A percentile compares a stretch with the other conserved stretches of the same genome.
These are phyloP conservation scores for Purshia tridentata DNA, from an alignment of 306 rosid species.

Conservation along the genomic window DNA sequence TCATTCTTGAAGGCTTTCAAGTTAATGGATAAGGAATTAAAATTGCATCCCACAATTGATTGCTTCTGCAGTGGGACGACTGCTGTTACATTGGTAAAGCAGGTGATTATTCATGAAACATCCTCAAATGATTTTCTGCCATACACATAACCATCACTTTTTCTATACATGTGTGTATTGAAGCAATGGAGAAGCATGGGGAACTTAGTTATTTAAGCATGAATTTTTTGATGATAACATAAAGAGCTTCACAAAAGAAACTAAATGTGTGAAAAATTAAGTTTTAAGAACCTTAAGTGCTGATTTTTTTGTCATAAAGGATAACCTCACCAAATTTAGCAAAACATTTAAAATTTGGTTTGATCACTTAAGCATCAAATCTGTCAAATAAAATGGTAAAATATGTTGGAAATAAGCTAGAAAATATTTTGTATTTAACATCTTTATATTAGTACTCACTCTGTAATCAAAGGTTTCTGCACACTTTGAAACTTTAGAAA, in stretches of 20 bases:
- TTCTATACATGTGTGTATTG: background rate
- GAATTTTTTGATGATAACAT: background rate
- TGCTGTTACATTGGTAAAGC: constrained; percentile 45
- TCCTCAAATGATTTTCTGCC: background rate
- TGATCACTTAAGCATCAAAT: background rate
- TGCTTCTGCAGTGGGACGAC: constrained; percentile 60
- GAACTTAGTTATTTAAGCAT: background rate
- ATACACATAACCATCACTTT: background rate
- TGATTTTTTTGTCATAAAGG: constrained; percentile 4
- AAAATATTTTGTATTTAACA: background rate
- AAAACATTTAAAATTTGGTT: background rate
- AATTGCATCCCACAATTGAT: constrained; percentile 43
- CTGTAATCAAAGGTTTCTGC: background rate
- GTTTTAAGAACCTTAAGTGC: background rate
- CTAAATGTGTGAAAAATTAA: background rate
- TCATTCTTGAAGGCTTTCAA: constrained; percentile 47
- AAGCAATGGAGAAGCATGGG: background rate
- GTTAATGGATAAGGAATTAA: constrained; percentile 54
- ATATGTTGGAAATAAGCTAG: background rate
- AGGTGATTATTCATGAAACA: constrained; percentile 32
- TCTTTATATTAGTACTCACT: background rate
- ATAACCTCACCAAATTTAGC: background rate
- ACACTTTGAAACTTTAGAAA: background rate
- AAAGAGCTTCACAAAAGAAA: background rate
- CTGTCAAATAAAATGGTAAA: constrained; percentile 1